Percentiles rank a stretch among this genome's conserved stretches.
phyloP scores from a whole-genome alignment of 352 stramenopile genomes.

The Phytophthora megakarya region DNA sequence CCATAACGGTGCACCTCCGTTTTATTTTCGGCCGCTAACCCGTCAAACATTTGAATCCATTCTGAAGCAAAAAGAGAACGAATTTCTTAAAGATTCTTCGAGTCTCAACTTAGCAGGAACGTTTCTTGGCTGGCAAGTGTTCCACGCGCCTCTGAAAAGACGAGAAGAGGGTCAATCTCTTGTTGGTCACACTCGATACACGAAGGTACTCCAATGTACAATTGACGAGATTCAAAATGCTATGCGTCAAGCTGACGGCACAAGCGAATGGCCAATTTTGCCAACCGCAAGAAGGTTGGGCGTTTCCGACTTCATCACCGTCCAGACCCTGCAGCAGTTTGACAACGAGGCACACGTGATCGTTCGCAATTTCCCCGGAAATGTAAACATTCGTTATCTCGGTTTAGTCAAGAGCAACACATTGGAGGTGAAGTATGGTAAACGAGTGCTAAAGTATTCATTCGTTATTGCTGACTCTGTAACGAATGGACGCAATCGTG shows the following conservation, averaged over 20 bases:
- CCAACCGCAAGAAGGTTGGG: background rate
- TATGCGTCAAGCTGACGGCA: background rate
- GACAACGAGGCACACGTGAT: background rate
- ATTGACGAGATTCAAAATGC: background rate
- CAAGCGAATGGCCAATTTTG: background rate
- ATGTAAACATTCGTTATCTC: background rate
- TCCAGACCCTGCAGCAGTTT: background rate
- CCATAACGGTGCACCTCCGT: no score
- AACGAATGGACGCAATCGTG: background rate
- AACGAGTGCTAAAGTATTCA: background rate
- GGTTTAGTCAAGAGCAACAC: background rate
- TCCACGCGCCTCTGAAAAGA: no score
- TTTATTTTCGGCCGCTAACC: no score
- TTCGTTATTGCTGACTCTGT: background rate
- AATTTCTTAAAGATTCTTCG: no score
- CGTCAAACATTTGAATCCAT: no score
- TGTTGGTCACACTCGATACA: no score
- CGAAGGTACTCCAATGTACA: no score
- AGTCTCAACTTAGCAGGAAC: no score
- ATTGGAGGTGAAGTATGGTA: background rate
- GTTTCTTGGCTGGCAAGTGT: no score
- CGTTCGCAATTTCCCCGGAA: background rate
- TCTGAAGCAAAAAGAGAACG: no score
- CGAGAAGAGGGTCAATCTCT: no score
- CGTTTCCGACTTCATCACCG: background rate